phyloP scores from a whole-genome alignment of 495 filamentous ascomycete species.

The Hyaloscypha bicolor region DNA sequence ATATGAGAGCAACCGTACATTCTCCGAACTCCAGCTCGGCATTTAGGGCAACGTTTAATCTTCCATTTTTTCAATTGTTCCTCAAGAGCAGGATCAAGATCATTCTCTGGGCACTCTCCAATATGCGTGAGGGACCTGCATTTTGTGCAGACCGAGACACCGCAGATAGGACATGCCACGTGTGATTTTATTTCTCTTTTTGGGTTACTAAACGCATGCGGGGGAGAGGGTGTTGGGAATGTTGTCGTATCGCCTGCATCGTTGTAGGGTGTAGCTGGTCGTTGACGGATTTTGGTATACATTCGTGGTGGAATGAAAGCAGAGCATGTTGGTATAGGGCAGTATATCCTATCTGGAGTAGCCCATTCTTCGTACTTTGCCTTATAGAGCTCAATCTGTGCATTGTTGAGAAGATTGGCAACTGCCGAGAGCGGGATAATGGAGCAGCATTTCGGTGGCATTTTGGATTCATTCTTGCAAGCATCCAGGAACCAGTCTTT shows the following conservation, averaged over 20 bases:
- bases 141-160: slow-evolving; percentile 23
- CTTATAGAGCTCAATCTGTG: slow-evolving; percentile 32
- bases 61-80: slow-evolving; percentile 26
- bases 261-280: background rate
- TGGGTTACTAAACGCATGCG: no score
- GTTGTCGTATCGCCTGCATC: background rate
- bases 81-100: slow-evolving; percentile 28
- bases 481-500: slow-evolving; percentile 34
- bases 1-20: slow-evolving; percentile 35
- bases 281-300: slow-evolving; percentile 13
- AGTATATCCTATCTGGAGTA: slow-evolving; percentile 37
- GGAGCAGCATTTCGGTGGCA: slow-evolving; percentile 36
- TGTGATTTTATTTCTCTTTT: slow-evolving; percentile 7
- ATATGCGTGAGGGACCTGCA: slow-evolving; percentile 29
- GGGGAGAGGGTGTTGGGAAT: background rate
- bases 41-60: slow-evolving; percentile 36
- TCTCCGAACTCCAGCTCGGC: slow-evolving; percentile 31
- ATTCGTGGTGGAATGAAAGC: slow-evolving; percentile 33
- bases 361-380: slow-evolving; percentile 36
- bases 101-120: slow-evolving; percentile 25
- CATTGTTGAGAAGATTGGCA: slow-evolving; percentile 19
- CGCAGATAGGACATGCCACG: slow-evolving; percentile 31
- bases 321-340: slow-evolving; percentile 35
- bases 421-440: slow-evolving; percentile 26
- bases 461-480: slow-evolving; percentile 30